Evolutionary conservation across 805 yeast species (phyloP), one percentile per base, ranked within the genome.

Genomic region (Lipomyces spencermartinsiae): DNA sequence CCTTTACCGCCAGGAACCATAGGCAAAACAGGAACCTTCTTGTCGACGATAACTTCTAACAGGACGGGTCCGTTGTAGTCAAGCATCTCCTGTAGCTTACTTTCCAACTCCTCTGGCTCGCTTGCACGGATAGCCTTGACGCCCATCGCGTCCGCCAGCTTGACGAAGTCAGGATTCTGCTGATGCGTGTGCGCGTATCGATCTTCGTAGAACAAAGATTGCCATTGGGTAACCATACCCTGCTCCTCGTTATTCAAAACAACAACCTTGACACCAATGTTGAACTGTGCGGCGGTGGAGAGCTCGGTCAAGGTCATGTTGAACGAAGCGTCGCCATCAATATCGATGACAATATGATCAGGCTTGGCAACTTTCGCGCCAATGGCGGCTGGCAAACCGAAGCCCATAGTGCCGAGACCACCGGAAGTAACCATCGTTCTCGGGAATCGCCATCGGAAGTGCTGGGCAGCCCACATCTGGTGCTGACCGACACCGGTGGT

Each of bases 221-320:
- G 99, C 99, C 99, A 95, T 81, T 95, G 99, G 14, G 98, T 94
- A 65, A 95, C 99, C 99, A 95, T 95, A 78, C 99, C 99, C 83
- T 95, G 99, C 83, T 95, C 99, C 83, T 94, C 98, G 80, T 95
- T 95, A 82, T 95, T 95, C 78, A 95, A 84, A 65, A 95, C 89
- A 79, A 92, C 84, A 69, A 92, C 86, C 84, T 95, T 95, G 72
- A 95, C 89, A 66, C 97, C 97, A 61, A 97, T 89, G 70, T 84
- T 85, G 69, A 94, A 97, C 84, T 95, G 98, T 58, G 92, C 97
- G 34, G 98, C 99, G 54, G 97, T 89, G 29, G 94, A 86, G 78
- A 95, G 84, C 84, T 95, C 99, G 80, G 88, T 91, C 71, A 95
- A 84, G 31, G 99, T 93, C 99, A 95, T 95, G 84, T 91, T 92